These are phyloP conservation scores for Monilinia fructigena DNA, from an alignment of 2,329 filamentous ascomycete species.

Conservation along the genomic window DNA sequence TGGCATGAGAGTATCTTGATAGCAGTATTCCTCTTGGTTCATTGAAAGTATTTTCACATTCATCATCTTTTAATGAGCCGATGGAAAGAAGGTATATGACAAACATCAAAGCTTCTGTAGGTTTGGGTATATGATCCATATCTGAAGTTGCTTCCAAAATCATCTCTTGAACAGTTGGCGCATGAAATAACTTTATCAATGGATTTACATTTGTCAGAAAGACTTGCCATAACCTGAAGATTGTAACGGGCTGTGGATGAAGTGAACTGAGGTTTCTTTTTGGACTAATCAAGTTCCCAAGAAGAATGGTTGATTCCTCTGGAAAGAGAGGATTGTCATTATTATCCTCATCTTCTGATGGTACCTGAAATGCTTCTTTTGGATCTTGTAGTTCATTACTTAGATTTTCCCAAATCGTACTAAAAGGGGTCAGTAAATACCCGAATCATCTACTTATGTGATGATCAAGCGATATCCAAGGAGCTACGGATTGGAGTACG, in stretches of 20 bases:
- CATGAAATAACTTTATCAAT: slow-evolving; percentile 66
- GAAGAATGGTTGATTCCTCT: slow-evolving; percentile 45
- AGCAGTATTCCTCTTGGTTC: slow-evolving; percentile 53
- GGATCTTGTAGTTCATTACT: slow-evolving; percentile 36
- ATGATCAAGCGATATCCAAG: no score
- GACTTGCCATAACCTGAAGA: slow-evolving; percentile 66
- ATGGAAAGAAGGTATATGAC: slow-evolving; percentile 61
- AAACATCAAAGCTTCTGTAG: slow-evolving; percentile 69
- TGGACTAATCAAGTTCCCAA: slow-evolving; percentile 45
- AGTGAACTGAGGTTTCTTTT: slow-evolving; percentile 47
- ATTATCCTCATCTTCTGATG: slow-evolving; percentile 37
- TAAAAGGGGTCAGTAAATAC: slow-evolving; percentile 18
- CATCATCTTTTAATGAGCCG: slow-evolving; percentile 56
- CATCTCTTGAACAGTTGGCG: slow-evolving; percentile 61
- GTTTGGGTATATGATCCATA: slow-evolving; percentile 45
- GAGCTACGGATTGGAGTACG: not conserved
- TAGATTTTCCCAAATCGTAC: slow-evolving; percentile 37
- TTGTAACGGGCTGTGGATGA: slow-evolving; percentile 59
- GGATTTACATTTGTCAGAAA: slow-evolving; percentile 71
- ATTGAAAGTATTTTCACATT: slow-evolving; percentile 53
- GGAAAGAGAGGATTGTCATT: slow-evolving; percentile 35
- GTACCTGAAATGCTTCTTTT: slow-evolving; percentile 39
- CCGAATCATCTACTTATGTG: not conserved
- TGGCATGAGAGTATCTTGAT: slow-evolving; percentile 55
- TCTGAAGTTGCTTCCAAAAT: slow-evolving; percentile 61